Base-by-base conservation (phyloP, 2,329 filamentous ascomycete genomes). In the Cercospora citrullina region DNA sequence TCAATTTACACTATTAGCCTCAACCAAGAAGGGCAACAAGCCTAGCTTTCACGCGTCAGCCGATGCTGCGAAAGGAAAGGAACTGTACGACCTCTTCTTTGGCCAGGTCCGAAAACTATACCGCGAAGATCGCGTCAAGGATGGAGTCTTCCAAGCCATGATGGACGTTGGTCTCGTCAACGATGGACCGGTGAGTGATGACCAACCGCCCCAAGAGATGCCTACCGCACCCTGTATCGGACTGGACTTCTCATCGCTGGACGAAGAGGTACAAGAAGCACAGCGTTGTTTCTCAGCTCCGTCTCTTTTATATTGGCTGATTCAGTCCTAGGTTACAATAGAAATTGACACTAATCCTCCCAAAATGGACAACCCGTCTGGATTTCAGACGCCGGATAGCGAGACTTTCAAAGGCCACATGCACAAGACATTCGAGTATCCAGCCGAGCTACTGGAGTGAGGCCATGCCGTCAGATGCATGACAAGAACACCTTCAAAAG, bases 71-170 rank as follows among this genome's bases (percentile, higher is more conserved):
- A 88, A 94, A 66, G 95, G 94, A 26, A 91, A 89, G 74, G 86
- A 86, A 69, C 84, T 98, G 6, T 99, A 98, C 78, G 87, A 94
- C 65, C 85, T 90, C 77, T 98, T 99, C 81, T 88, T 94, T 73
- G 82, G 87, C 61, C 91, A 91, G 74, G 88, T 98, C 51, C 86
- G 89, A 74, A 84, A 89, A 64, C 85, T 88, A 2, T 96, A 98
- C 78, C 79, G 83, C 5, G 80, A 86, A 6, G 91, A 93, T 8
- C 89, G 86, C 71, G 94, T 99, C 67, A 93, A 97, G 78, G 90
- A 99, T 78, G 95, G 96, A n/a, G 89, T 94, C 31, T 99, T 99
- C 79, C 94, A 97, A 77, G 95, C 95, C 60, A 97, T 96, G 94
- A 99, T 99, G 95, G 91, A 98, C 77, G 94, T 99, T 67, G 91